Conservation (phyloP, 805 yeast genomes). For the Kurtzmaniella cleridarum region DNA sequence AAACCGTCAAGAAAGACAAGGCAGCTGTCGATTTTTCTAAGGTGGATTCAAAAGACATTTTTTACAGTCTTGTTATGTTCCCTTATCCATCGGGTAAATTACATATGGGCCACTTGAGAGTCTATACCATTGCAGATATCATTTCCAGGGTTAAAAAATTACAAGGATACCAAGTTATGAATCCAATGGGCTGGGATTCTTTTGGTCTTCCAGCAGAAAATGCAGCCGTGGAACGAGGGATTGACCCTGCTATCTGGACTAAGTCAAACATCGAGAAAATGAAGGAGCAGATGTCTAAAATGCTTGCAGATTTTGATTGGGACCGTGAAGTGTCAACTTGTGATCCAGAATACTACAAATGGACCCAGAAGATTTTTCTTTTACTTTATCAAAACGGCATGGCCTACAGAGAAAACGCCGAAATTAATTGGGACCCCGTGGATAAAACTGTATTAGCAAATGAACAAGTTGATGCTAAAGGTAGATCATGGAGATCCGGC, state of each 20-base stretch:
- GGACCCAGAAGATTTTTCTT: slow-evolving; percentile 85
- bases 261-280: slow-evolving; percentile 70
- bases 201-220: slow-evolving; percentile 98
- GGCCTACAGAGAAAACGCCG: slow-evolving; percentile 83
- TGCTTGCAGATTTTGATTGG: slow-evolving; percentile 93
- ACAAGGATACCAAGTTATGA: slow-evolving; percentile 73
- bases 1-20: slow-evolving; percentile 22
- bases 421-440: slow-evolving; percentile 96
- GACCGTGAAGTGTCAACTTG: slow-evolving; percentile 85
- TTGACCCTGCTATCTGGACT: slow-evolving; percentile 85
- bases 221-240: slow-evolving; percentile 85
- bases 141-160: slow-evolving; percentile 73
- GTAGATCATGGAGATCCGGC: slow-evolving; percentile 95
- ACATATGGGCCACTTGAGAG: slow-evolving; percentile 93
- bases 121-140: slow-evolving; percentile 85
- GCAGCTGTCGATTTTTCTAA: slow-evolving; percentile 8
- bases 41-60: slow-evolving; percentile 21
- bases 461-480: slow-evolving; percentile 91
- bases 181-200: slow-evolving; percentile 99
- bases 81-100: slow-evolving; percentile 94
- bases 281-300: slow-evolving; percentile 73
- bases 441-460: slow-evolving; percentile 92
- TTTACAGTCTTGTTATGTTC: slow-evolving; percentile 79
- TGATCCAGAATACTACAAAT: slow-evolving; percentile 79
- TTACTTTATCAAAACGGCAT: slow-evolving; percentile 67